These are phyloP conservation scores for Pleodorina starrii DNA, from an alignment of 139 green algal genomes.

Conservation along the genomic window DNA sequence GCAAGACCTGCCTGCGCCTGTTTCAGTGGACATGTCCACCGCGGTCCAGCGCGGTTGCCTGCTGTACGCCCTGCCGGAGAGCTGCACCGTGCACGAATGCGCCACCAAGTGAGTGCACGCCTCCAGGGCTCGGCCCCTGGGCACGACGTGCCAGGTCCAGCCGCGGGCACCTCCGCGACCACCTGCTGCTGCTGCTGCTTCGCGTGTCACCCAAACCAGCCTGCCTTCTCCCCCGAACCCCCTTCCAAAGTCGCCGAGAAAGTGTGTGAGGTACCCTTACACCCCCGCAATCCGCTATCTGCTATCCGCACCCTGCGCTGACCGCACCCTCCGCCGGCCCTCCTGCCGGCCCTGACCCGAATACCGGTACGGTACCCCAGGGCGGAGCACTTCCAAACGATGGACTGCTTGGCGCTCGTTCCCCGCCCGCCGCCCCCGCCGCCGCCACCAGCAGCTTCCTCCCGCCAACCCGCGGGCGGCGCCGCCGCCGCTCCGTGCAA, in stretches of 20 bases:
- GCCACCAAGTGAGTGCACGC: not conserved
- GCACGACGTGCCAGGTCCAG: not conserved
- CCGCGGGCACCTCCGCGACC: too few relatives aligned
- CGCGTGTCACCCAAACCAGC: too few relatives aligned
- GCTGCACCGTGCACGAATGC: not conserved
- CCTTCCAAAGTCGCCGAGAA: too few relatives aligned
- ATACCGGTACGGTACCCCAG: too few relatives aligned
- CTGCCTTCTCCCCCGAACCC: too few relatives aligned
- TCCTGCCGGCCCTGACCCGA: too few relatives aligned
- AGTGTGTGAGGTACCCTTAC: too few relatives aligned
- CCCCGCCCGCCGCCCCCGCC: not conserved
- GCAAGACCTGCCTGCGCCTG: not conserved
- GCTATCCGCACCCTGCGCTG: too few relatives aligned
- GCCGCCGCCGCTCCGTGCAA: not conserved
- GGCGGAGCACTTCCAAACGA: slow-evolving; percentile 30
- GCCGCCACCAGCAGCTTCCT: not conserved
- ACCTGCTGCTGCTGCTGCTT: too few relatives aligned
- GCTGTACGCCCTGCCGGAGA: slow-evolving; percentile 1
- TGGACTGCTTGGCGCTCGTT: slow-evolving; percentile 24
- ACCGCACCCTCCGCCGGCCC: too few relatives aligned
- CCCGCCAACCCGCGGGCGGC: too few relatives aligned
- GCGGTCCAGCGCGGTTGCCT: slow-evolving; percentile 4
- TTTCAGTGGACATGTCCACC: not conserved
- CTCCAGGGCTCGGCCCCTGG: not conserved
- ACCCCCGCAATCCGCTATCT: not conserved